A percentile compares a stretch with the other conserved stretches of the same genome.
phyloP scores from a whole-genome alignment of 345 rosid genomes.

The Triadica sebifera region DNA sequence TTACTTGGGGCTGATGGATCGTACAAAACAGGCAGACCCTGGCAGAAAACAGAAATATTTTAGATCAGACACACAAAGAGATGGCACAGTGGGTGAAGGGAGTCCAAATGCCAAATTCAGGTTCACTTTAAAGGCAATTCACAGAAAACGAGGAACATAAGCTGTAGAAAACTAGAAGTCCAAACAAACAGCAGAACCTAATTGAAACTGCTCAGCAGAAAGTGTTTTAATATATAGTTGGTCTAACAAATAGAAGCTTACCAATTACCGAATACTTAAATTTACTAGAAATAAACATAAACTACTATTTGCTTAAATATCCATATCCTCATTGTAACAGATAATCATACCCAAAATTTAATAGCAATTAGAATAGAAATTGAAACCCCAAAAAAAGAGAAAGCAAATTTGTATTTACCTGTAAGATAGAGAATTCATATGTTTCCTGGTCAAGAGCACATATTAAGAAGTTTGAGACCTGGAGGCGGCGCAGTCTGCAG shows the following conservation, averaged over 20 bases:
- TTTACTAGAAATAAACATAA: background rate
- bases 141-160: background rate
- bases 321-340: background rate
- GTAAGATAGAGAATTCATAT: slow-evolving; percentile 63
- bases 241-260: background rate
- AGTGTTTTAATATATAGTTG: background rate
- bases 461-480: slow-evolving; percentile 66
- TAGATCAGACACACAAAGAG: slow-evolving; percentile 11
- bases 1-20: slow-evolving; percentile 72
- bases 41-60: slow-evolving; percentile 17
- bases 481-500: slow-evolving; percentile 75
- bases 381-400: slow-evolving; percentile 1
- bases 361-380: background rate
- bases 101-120: slow-evolving; percentile 10
- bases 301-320: background rate
- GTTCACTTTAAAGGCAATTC: background rate
- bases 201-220: background rate
- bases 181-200: too few species aligned
- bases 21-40: slow-evolving; percentile 85
- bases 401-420: slow-evolving; percentile 40
- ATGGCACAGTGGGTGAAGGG: background rate
- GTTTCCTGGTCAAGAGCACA: slow-evolving; percentile 90
- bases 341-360: background rate
- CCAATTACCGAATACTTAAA: background rate
- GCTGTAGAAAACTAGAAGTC: background rate